Percentiles rank a stretch among this genome's conserved stretches.
phyloP scores from a whole-genome alignment of 23 red algal species.

The Agarophyton chilense region DNA sequence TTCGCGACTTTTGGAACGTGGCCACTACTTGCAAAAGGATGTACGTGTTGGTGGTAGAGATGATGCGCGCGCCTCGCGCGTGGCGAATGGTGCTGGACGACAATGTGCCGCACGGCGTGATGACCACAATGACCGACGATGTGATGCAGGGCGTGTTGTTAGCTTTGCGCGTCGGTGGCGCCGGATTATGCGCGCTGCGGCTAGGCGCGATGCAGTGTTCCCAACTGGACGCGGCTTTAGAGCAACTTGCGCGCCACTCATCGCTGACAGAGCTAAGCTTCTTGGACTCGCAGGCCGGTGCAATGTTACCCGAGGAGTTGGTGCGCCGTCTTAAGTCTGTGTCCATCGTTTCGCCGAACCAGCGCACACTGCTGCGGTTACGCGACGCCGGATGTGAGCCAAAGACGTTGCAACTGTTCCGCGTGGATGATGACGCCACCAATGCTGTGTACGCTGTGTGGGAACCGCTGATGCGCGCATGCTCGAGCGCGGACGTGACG shows the following conservation, averaged over 20 bases:
- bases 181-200: neutral
- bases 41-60: neutral
- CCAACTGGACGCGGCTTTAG: neutral
- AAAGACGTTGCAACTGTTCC: neutral
- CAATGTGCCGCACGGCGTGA: neutral
- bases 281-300: neutral
- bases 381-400: neutral
- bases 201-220: neutral
- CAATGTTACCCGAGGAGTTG: neutral
- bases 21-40: neutral
- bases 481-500: neutral
- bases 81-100: neutral
- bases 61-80: neutral
- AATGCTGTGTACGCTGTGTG: neutral
- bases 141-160: neutral
- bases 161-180: neutral
- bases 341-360: neutral
- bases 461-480: neutral
- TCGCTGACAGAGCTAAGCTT: neutral
- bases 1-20: constrained; percentile 1
- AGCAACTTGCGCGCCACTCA: neutral
- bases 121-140: neutral
- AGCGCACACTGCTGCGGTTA: neutral
- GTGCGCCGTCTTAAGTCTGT: neutral
- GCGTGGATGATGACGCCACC: neutral